These are phyloP conservation scores for Exobasidium cylindrosporum DNA, from an alignment of 1,284 basidiomycete species.

Conservation along the genomic window DNA sequence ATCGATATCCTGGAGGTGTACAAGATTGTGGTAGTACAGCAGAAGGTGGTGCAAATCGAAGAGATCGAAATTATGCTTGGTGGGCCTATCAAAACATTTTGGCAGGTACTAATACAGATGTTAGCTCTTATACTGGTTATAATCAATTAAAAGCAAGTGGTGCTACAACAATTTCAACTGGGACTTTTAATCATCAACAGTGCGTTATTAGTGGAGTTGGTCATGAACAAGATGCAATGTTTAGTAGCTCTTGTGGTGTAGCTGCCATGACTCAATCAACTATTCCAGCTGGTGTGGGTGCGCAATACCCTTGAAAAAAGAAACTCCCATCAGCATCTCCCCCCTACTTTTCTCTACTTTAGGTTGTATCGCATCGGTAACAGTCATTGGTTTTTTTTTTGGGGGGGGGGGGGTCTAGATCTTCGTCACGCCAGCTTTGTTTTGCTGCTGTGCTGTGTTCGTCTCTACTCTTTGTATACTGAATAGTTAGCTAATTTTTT, in stretches of 20 bases:
- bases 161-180: neutral
- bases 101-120: neutral
- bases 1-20: neutral
- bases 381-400: too few relatives aligned
- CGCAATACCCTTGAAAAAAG: neutral
- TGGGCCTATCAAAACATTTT: constrained; percentile 5
- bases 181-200: constrained; percentile 1
- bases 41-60: neutral
- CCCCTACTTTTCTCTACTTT: too few relatives aligned
- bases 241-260: constrained; percentile 1
- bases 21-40: neutral
- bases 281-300: neutral
- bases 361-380: too few relatives aligned
- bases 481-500: too few relatives aligned
- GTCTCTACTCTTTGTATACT: too few relatives aligned
- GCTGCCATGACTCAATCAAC: neutral
- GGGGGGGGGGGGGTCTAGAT: too few relatives aligned
- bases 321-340: too few relatives aligned
- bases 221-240: neutral
- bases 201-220: neutral
- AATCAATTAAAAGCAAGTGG: neutral
- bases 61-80: constrained; percentile 7
- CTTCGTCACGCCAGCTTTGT: too few relatives aligned
- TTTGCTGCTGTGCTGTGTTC: too few relatives aligned
- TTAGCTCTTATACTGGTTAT: neutral